phyloP scores from a whole-genome alignment of 2,329 filamentous ascomycete species.

The Tolypocladium inflatum region DNA sequence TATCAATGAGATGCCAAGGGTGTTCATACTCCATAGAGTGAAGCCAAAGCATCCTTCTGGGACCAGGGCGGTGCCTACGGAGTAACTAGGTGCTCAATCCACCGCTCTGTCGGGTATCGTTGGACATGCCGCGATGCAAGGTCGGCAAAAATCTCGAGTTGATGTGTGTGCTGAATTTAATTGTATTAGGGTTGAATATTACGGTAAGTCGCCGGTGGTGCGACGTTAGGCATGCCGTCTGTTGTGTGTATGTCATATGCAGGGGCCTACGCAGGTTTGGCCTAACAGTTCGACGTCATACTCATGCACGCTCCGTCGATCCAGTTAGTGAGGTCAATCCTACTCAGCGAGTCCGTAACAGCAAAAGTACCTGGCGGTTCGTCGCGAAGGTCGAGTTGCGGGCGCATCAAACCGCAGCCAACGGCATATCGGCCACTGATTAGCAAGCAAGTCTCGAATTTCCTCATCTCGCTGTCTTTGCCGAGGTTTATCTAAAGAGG shows the following conservation, averaged over 20 bases:
- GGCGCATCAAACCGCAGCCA: not conserved
- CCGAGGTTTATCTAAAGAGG: not conserved
- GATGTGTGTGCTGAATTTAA: no score
- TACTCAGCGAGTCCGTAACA: not conserved
- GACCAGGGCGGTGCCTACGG: no score
- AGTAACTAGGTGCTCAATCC: no score
- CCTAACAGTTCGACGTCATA: not conserved
- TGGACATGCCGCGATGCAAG: no score
- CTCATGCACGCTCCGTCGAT: not conserved
- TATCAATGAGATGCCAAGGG: no score
- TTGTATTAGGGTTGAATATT: no score
- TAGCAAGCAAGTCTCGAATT: not conserved
- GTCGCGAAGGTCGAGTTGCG: no score
- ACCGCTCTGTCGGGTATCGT: no score
- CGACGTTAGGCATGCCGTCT: not conserved
- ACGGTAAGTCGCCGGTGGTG: not conserved
- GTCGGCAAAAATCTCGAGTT: no score
- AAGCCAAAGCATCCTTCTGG: no score
- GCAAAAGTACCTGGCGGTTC: not conserved
- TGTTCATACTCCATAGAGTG: no score
- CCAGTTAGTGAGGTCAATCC: not conserved
- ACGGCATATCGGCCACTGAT: not conserved
- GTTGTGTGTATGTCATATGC: not conserved
- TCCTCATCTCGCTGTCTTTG: not conserved
- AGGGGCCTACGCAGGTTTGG: not conserved